These are phyloP conservation scores for Calonectria pauciramosa DNA, from an alignment of 2,329 filamentous ascomycete genomes.

Conservation along the genomic window DNA sequence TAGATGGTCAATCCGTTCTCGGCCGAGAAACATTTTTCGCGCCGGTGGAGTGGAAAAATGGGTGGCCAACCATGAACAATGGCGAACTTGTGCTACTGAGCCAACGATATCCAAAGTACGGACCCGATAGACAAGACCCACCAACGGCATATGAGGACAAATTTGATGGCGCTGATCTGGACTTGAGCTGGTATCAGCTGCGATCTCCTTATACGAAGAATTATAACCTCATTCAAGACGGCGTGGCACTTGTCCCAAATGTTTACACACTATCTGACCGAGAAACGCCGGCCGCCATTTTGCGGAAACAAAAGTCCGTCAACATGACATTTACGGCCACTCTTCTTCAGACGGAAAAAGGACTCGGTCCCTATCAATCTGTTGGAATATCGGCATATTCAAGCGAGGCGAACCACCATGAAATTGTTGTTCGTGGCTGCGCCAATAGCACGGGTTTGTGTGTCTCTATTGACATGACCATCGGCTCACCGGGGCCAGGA, in stretches of 20 bases:
- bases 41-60: constrained; percentile 6
- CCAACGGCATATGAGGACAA: background rate
- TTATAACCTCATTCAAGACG: background rate
- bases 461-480: constrained; percentile 30
- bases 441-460: constrained; percentile 37
- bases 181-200: constrained; percentile 18
- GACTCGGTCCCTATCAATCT: constrained; percentile 37
- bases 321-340: constrained; percentile 49
- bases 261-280: constrained; percentile 46
- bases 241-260: constrained; percentile 50
- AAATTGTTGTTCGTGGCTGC: constrained; percentile 46
- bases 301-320: constrained; percentile 47
- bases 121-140: background rate
- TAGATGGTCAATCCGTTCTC: constrained; percentile 7
- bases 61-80: constrained; percentile 16
- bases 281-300: constrained; percentile 46
- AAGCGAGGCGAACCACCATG: constrained; percentile 44
- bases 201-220: constrained; percentile 22
- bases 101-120: constrained; percentile 1
- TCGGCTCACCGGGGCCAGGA: constrained; percentile 27
- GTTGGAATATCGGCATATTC: constrained; percentile 46
- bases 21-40: constrained; percentile 19
- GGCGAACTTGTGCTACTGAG: constrained; percentile 3
- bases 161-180: background rate
- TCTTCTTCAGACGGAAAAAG: constrained; percentile 27